These are phyloP conservation scores for Fonsecaea erecta DNA, from an alignment of 2,329 filamentous ascomycete species.

Conservation along the genomic window DNA sequence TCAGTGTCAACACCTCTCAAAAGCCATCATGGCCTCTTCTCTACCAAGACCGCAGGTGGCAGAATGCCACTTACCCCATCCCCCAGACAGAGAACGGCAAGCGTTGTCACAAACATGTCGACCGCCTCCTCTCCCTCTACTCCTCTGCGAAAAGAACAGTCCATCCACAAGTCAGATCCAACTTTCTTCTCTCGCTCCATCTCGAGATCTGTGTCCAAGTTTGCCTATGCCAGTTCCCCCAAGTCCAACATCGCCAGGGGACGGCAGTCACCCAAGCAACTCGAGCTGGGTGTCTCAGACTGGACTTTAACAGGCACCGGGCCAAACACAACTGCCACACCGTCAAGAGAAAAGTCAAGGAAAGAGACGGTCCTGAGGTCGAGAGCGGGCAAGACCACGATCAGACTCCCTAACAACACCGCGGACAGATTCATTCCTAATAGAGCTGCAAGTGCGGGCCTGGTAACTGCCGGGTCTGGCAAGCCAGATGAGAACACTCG, in stretches of 20 bases:
- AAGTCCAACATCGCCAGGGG: slow-evolving; percentile 91
- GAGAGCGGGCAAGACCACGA: slow-evolving; percentile 70
- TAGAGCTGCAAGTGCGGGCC: slow-evolving; percentile 84
- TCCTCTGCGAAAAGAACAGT: slow-evolving; percentile 68
- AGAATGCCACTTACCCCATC: slow-evolving; percentile 94
- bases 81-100: slow-evolving; percentile 67
- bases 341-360: slow-evolving; percentile 62
- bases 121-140: slow-evolving; percentile 76
- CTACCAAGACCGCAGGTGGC: slow-evolving; percentile 87
- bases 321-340: slow-evolving; percentile 53
- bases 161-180: slow-evolving; percentile 75
- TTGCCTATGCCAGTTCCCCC: slow-evolving; percentile 79
- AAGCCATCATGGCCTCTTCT: slow-evolving; percentile 92
- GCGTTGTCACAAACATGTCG: slow-evolving; percentile 48
- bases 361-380: slow-evolving; percentile 58
- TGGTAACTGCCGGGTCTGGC: slow-evolving; percentile 76
- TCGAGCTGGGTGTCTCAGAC: slow-evolving; percentile 91
- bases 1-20: slow-evolving; percentile 89
- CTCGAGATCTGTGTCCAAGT: slow-evolving; percentile 58
- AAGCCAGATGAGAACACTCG: slow-evolving; percentile 82
- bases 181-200: slow-evolving; percentile 75
- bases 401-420: slow-evolving; percentile 69
- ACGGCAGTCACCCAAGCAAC: slow-evolving; percentile 76
- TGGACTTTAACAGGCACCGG: slow-evolving; percentile 89
- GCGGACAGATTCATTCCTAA: slow-evolving; percentile 97